Percentiles rank a stretch among this genome's conserved stretches.
These are phyloP conservation scores for Parmelia sp. DNA, from an alignment of 495 filamentous ascomycete genomes.

Conservation along the genomic window DNA sequence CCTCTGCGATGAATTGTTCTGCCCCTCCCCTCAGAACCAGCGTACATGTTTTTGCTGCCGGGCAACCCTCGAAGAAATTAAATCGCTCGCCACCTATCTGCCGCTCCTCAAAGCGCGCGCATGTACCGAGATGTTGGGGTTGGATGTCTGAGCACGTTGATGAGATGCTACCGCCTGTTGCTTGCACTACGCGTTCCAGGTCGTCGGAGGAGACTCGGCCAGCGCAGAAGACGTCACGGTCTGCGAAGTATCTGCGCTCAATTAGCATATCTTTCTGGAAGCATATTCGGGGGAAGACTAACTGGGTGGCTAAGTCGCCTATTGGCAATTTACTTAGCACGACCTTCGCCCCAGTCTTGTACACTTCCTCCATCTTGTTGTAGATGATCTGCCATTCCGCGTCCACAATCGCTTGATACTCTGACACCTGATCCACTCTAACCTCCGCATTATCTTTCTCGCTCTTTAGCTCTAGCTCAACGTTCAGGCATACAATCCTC, in stretches of 20 bases:
- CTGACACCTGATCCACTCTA: conserved; percentile 93
- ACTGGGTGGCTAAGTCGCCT: conserved; percentile 94
- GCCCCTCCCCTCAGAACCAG: conserved; percentile 91
- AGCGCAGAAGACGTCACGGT: conserved; percentile 97
- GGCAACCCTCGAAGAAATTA: conserved; percentile 97
- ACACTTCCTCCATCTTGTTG: conserved; percentile 92
- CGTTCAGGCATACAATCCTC: conserved; percentile 92
- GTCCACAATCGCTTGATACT: conserved; percentile 98
- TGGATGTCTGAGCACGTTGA: conserved; percentile 96
- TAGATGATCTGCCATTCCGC: conserved; percentile 99
- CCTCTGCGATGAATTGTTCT: conserved; percentile 98
- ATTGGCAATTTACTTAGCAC: conserved; percentile 96
- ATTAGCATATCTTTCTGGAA: conserved; percentile 14
- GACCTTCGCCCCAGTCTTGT: conserved; percentile 92
- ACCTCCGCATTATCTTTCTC: conserved; percentile 99
- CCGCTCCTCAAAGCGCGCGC: conserved; percentile 84
- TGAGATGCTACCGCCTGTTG: conserved; percentile 85
- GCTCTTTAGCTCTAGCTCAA: conserved; percentile 94
- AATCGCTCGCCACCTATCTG: conserved; percentile 96
- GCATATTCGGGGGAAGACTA: conserved; percentile 28
- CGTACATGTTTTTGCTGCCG: conserved; percentile 92
- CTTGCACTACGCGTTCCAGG: conserved; percentile 92
- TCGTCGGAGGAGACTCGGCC: conserved; percentile 89
- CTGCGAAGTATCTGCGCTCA: conserved; percentile 70
- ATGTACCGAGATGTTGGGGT: conserved; percentile 82